These are phyloP conservation scores for Plasmodium billcollinsi DNA, from an alignment of 169 alveolate genomes.

Conservation along the genomic window DNA sequence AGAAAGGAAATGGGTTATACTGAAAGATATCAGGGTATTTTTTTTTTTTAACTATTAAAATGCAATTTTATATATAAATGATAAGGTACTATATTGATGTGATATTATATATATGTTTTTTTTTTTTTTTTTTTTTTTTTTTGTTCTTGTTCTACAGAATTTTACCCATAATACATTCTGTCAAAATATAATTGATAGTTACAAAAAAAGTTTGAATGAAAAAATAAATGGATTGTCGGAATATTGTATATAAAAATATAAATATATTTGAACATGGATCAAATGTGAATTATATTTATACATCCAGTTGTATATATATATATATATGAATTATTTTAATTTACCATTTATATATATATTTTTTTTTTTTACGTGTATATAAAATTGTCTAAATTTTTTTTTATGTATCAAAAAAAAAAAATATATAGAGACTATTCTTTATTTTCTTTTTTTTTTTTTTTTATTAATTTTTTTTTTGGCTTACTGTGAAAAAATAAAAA, in stretches of 20 bases:
- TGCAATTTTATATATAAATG: not conserved
- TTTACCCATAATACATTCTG: slow-evolving; percentile 65
- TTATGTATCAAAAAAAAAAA: no score
- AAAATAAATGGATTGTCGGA: slow-evolving; percentile 22
- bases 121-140: slow-evolving; percentile 24
- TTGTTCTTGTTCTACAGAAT: slow-evolving; percentile 29
- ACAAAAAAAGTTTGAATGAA: slow-evolving; percentile 31
- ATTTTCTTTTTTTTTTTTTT: no score
- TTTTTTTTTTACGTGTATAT: no score
- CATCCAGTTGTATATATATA: no score
- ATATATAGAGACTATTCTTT: no score
- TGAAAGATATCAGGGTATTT: slow-evolving; percentile 65
- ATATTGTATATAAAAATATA: slow-evolving; percentile 12
- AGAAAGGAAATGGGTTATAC: slow-evolving; percentile 40
- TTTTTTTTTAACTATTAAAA: not conserved
- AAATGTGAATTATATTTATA: not conserved
- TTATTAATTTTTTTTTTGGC: no score
- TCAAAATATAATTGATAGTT: slow-evolving; percentile 51
- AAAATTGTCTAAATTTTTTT: no score
- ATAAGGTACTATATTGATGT: no score
- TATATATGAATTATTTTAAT: no score
- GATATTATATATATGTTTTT: not conserved
- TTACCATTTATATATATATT: no score
- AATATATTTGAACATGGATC: not conserved
- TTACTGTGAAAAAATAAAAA: no score